phyloP scores from a whole-genome alignment of 2,329 filamentous ascomycete species.

The Trichophyton mentagrophytes region DNA sequence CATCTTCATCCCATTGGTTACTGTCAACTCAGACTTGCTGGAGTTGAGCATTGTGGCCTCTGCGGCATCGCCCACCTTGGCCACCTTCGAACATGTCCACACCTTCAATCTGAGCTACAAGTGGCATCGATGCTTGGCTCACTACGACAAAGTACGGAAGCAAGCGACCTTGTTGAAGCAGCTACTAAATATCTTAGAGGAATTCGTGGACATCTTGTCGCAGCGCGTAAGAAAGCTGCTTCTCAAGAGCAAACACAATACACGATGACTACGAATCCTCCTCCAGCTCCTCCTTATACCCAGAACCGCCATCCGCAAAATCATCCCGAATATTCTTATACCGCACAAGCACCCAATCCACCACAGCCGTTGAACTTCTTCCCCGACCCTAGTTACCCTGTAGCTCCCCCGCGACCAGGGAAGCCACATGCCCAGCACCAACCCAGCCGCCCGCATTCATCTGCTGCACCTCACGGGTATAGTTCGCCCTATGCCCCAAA shows the following conservation, averaged over 20 bases:
- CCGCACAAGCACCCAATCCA: not conserved
- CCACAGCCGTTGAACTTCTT: not conserved
- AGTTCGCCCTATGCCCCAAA: not conserved
- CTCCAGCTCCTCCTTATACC: not conserved
- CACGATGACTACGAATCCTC: not conserved
- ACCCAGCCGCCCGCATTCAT: not conserved
- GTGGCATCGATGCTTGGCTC: slow-evolving; percentile 52
- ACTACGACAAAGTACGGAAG: slow-evolving; percentile 47
- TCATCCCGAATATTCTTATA: not conserved
- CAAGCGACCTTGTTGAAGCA: slow-evolving; percentile 38
- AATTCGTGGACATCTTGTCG: slow-evolving; percentile 44
- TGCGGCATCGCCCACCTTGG: slow-evolving; percentile 53
- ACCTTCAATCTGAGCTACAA: slow-evolving; percentile 50
- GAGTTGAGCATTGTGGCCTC: slow-evolving; percentile 49
- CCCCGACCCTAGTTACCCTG: not conserved
- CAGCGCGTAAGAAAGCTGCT: slow-evolving; percentile 32
- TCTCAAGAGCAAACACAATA: not conserved
- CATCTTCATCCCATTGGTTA: slow-evolving; percentile 43
- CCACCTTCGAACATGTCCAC: slow-evolving; percentile 44
- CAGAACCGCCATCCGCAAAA: not conserved
- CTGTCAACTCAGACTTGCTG: slow-evolving; percentile 48
- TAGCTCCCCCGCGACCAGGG: not conserved
- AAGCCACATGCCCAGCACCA: not conserved
- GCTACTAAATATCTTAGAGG: slow-evolving; percentile 46
- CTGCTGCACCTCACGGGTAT: not conserved